Evolutionary conservation across 805 yeast genomes (phyloP).

Genomic region (Saccharomycopsis babjevae): DNA sequence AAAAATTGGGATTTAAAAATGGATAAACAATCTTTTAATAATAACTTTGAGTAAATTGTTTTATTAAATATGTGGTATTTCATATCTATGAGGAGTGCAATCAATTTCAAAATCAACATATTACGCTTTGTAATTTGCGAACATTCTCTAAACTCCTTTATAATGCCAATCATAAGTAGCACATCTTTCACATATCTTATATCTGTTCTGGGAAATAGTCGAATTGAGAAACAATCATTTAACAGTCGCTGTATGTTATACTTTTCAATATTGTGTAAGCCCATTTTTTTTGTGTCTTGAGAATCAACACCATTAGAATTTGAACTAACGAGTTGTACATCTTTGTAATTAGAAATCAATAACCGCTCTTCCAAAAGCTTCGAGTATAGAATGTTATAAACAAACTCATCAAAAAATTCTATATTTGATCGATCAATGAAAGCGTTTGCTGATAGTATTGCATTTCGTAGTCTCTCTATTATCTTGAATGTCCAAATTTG

Average conservation of each 20-base stretch:
- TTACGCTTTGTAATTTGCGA: neutral
- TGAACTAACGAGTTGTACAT: neutral
- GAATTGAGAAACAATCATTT: neutral
- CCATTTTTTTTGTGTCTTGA: neutral
- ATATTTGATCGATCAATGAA: neutral
- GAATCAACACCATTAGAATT: neutral
- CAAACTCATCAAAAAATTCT: neutral
- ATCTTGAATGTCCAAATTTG: neutral
- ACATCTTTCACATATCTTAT: neutral
- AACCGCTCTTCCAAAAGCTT: neutral
- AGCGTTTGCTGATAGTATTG: neutral
- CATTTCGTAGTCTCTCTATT: neutral
- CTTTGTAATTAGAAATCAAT: neutral
- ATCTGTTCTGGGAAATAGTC: neutral
- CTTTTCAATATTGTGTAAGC: neutral
- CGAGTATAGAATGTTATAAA: neutral
- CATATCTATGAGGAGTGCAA: neutral
- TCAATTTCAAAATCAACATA: neutral
- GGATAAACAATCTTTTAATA: neutral
- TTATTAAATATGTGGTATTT: neutral
- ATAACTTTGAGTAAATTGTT: neutral
- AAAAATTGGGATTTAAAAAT: neutral
- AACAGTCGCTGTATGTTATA: neutral
- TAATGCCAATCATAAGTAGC: neutral
- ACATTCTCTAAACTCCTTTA: neutral